Evolutionary conservation across 2,329 filamentous ascomycete genomes (phyloP).

Genomic region (Lecanosticta acicola): DNA sequence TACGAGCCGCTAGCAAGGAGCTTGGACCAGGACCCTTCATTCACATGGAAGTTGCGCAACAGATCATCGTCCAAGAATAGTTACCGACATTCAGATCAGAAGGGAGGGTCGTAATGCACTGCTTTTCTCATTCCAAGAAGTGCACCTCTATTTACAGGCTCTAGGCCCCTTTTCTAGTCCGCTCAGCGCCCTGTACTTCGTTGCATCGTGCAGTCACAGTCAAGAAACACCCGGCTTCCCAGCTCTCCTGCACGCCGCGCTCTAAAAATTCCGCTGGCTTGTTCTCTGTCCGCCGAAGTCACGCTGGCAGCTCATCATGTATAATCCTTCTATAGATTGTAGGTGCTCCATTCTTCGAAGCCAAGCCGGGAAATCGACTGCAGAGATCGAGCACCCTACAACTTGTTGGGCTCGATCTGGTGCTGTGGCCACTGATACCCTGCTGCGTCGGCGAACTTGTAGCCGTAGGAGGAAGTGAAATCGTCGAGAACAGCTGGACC

Average conservation of each 20-base stretch:
- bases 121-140: constrained; percentile 1
- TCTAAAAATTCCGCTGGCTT: background rate
- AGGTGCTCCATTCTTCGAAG: background rate
- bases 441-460: constrained; percentile 96
- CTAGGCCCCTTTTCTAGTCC: constrained; percentile 1
- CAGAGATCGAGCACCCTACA: constrained; percentile 44
- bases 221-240: background rate
- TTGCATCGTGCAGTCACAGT: background rate
- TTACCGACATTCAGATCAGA: too few relatives aligned
- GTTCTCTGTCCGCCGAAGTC: constrained; percentile 6
- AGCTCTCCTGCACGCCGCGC: constrained; percentile 3
- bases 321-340: background rate
- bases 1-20: background rate
- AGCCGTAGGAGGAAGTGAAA: constrained; percentile 95
- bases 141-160: constrained; percentile 6
- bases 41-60: too few relatives aligned
- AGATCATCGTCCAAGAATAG: too few relatives aligned
- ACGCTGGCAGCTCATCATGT: background rate
- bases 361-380: background rate
- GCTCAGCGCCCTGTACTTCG: background rate
- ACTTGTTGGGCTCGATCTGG: constrained; percentile 70
- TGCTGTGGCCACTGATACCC: constrained; percentile 82
- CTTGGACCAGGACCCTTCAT: background rate
- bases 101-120: too few relatives aligned
- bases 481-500: constrained; percentile 94